A percentile compares a stretch with the other conserved stretches of the same genome.
These are phyloP conservation scores for Boletus holoroseus DNA, from an alignment of 1,284 basidiomycete species.

Conservation along the genomic window DNA sequence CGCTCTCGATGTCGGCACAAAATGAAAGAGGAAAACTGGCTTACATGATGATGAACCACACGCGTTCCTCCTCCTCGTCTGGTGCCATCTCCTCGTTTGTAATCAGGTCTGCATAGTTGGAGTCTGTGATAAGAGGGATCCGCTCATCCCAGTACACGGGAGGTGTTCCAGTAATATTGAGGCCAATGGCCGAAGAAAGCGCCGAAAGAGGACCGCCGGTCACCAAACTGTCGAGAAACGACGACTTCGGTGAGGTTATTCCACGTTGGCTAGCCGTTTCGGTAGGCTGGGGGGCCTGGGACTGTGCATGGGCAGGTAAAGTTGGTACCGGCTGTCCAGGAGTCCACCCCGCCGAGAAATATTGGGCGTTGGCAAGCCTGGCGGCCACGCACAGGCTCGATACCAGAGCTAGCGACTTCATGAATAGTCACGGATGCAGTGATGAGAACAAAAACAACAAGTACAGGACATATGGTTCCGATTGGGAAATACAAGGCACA, in stretches of 20 bases:
- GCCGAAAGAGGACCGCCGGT: conserved; percentile 42
- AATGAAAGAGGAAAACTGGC: conserved; percentile 25
- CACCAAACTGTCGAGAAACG: conserved; percentile 28
- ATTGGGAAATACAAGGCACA: not conserved
- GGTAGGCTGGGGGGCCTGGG: conserved; percentile 19
- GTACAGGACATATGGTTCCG: not conserved
- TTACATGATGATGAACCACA: conserved; percentile 71
- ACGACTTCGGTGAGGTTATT: conserved; percentile 12
- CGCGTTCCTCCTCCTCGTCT: conserved; percentile 58
- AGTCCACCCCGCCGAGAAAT: conserved; percentile 72
- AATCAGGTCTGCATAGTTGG: conserved; percentile 64
- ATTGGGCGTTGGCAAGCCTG: conserved; percentile 50
- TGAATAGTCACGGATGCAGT: conserved; percentile 23
- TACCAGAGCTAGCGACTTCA: conserved; percentile 44
- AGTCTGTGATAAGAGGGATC: conserved; percentile 68
- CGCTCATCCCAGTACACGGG: conserved; percentile 59
- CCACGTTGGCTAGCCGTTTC: conserved; percentile 17
- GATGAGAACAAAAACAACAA: not conserved
- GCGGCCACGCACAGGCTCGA: conserved; percentile 35
- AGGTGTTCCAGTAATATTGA: conserved; percentile 63
- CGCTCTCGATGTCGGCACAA: conserved; percentile 2
- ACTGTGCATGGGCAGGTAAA: conserved; percentile 16
- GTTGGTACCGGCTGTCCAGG: conserved; percentile 56
- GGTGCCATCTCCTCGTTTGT: conserved; percentile 57
- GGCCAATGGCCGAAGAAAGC: conserved; percentile 51